Evolutionary conservation across 768 basidiomycete species (phyloP).

Genomic region (Ramaria rubella): DNA sequence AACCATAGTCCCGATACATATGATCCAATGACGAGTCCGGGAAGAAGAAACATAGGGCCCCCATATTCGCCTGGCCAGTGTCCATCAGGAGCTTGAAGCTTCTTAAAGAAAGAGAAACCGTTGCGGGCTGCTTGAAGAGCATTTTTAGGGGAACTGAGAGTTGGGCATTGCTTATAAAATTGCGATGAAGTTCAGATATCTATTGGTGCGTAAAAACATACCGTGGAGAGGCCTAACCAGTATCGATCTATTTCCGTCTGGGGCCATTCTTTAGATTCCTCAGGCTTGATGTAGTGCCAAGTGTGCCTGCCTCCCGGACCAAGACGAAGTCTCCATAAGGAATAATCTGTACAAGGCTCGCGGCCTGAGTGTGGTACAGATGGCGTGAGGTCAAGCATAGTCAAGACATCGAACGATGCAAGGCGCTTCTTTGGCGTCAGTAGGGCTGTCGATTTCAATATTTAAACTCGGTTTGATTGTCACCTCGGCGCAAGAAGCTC

Average conservation of each 20-base stretch:
- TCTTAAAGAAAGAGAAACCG: constrained; percentile 37
- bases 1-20: constrained; percentile 32
- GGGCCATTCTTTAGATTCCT: not conserved
- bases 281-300: not conserved
- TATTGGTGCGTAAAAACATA: not conserved
- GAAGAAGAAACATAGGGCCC: constrained; percentile 21
- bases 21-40: constrained; percentile 35
- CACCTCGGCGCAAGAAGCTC: no score
- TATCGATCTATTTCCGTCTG: not conserved
- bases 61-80: constrained; percentile 37
- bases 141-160: not conserved
- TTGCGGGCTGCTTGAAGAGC: constrained; percentile 22
- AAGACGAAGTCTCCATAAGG: not conserved
- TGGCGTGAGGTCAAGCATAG: no score
- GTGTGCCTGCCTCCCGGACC: not conserved
- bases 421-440: no score
- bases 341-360: no score
- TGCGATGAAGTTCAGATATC: not conserved
- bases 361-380: no score
- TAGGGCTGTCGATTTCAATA: no score
- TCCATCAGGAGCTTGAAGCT: constrained; percentile 34
- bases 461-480: no score
- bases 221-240: not conserved
- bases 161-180: not conserved
- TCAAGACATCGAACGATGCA: no score